Percentiles rank a stretch among this genome's conserved stretches.
Conservation (phyloP, 164 flowering plant species). For the Vitis labrusca region DNA sequence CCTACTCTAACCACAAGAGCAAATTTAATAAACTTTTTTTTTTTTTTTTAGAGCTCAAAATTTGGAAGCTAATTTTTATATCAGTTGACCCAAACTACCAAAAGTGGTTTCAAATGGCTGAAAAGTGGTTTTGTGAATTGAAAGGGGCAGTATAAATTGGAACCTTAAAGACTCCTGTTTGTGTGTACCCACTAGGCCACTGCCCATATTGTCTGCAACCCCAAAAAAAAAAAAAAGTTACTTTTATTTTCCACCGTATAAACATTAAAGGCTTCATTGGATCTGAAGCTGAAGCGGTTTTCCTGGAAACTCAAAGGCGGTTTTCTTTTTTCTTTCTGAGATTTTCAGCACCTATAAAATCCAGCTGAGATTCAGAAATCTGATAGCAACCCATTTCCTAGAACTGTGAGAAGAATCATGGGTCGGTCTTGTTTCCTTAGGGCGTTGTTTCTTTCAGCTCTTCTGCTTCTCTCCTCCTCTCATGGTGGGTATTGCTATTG, state of each 20-base stretch:
- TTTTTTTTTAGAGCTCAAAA: too few relatives aligned
- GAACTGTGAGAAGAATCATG: constrained; percentile 21
- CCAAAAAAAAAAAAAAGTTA: too few relatives aligned
- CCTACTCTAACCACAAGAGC: too few relatives aligned
- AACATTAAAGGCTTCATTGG: neutral
- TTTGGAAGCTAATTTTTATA: too few relatives aligned
- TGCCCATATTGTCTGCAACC: too few relatives aligned
- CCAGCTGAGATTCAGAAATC: neutral
- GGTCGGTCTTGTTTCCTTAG: constrained; percentile 27
- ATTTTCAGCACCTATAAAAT: neutral
- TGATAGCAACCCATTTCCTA: constrained; percentile 17
- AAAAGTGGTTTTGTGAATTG: too few relatives aligned
- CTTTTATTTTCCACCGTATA: neutral
- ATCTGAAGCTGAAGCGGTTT: constrained; percentile 15
- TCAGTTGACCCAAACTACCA: too few relatives aligned
- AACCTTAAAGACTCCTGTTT: too few relatives aligned
- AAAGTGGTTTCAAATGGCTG: too few relatives aligned
- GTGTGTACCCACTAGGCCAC: too few relatives aligned
- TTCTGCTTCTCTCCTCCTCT: constrained; percentile 27
- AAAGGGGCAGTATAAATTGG: too few relatives aligned
- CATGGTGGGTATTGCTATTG: constrained; percentile 20
- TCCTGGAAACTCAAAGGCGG: constrained; percentile 3
- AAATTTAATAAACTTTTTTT: too few relatives aligned
- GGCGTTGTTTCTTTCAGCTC: constrained; percentile 19
- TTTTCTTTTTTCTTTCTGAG: neutral